phyloP scores from a whole-genome alignment of 805 yeast genomes.

The Yarrowia osloensis region DNA sequence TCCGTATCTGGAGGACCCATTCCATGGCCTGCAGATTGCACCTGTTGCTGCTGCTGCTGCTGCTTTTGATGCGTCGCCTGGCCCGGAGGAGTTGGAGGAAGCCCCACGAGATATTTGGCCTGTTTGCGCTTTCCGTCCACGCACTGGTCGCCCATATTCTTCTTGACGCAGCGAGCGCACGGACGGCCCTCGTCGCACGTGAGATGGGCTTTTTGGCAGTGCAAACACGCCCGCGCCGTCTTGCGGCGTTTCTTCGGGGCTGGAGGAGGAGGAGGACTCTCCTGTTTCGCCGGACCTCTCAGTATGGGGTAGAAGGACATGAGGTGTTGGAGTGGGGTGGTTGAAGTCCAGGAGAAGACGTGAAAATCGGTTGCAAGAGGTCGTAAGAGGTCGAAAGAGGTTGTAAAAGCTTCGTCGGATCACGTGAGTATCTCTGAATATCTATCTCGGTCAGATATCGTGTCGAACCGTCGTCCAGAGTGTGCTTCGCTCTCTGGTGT shows the following conservation, averaged over 20 bases:
- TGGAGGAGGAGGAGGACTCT: slow-evolving; percentile 13
- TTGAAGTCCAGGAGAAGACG: neutral
- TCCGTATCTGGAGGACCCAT: slow-evolving; percentile 33
- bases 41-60: neutral
- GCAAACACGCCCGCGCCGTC: slow-evolving; percentile 80
- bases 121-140: slow-evolving; percentile 83
- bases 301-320: slow-evolving; percentile 27
- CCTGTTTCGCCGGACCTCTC: slow-evolving; percentile 10
- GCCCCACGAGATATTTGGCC: slow-evolving; percentile 69
- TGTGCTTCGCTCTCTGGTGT: too few relatives aligned
- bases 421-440: too few relatives aligned
- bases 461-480: too few relatives aligned
- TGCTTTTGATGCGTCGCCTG: neutral
- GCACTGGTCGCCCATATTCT: slow-evolving; percentile 66
- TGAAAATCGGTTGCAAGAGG: too few relatives aligned
- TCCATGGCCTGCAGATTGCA: neutral
- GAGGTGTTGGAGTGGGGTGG: neutral
- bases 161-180: slow-evolving; percentile 68
- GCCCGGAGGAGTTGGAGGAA: slow-evolving; percentile 43
- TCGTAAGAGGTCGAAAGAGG: too few relatives aligned
- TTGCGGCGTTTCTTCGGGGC: slow-evolving; percentile 50
- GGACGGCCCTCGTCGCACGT: slow-evolving; percentile 81
- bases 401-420: too few relatives aligned
- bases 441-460: too few relatives aligned
- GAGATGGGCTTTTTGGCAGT: slow-evolving; percentile 84